Evolutionary conservation across 2,329 filamentous ascomycete species (phyloP), one percentile per base, ranked within the genome.

Genomic region (Aspergillus sp.): DNA sequence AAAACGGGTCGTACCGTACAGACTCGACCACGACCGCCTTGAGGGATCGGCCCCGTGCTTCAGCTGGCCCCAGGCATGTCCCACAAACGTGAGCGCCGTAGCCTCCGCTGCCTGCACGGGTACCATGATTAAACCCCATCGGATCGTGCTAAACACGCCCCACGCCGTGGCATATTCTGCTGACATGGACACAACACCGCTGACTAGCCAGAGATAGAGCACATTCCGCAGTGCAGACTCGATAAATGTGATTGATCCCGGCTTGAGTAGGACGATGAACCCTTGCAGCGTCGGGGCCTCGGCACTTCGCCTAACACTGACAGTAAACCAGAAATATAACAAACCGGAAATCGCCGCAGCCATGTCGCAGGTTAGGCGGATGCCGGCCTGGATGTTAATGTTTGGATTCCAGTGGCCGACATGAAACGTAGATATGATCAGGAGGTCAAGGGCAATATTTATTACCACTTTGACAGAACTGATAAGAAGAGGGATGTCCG

Each of bases 121-220:
- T 0, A 89, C 85, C 87, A 90, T 91, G 25, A 90, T 74, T 1
- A 90, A 73, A 0, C 87, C 87, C 87, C 87, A 89, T 13, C 86
- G 79, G 40, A 90, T 89, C 0, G 86, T 89, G 50, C 81, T 87
- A 72, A 91, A 91, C 9, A 89, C 76, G 1, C 86, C 84, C 87
- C 86, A 91, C 0, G 87, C 85, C 0, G 86, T 89, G 0, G 86
- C 83, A 65, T 90, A 90, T 5, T 82, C 78, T 0, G 74, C 69
- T 0, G 86, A 86, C 53, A 90, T 74, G 0, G 79, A 71, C 0
- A 90, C 79, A 16, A 91, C 87, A 4, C 78, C 82, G 48, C 73
- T 79, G 0, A 90, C 79, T 0, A 90, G 75, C 87, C 86, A 90
- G 0, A 90, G 78, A 54, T 90, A 90, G 0, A 91, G 73, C 0